Evolutionary conservation across 345 rosid species (phyloP), one percentile per base, ranked within the genome.

Genomic region (Salix exigua): DNA sequence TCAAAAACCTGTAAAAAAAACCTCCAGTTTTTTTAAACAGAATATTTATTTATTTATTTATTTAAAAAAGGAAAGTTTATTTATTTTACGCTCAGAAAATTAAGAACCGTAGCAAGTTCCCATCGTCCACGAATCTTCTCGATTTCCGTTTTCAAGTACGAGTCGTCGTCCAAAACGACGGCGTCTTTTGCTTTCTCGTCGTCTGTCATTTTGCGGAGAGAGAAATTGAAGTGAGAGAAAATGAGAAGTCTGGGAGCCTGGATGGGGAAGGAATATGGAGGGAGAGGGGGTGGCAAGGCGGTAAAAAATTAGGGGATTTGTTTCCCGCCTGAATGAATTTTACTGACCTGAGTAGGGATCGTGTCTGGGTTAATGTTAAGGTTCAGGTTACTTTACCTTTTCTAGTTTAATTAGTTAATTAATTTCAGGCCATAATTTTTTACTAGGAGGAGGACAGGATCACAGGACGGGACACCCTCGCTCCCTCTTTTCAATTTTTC

Each of bases 71-170:
- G 37, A 33, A 7, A 62, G 31, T 37, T 28, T 37, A 50, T 75
- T 37, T 37, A 58, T 74, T 76, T 74, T 79, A 92, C 98, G 55
- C 78, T 87, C 12, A 94, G 75, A 80, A 94, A 94, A 81, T 91
- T 92, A 74, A 94, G 91, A 82, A 91, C 94, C 17, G 94, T 92
- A 37, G 98, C 98, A 35, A 94, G 92, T 77, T 94, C 97, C 98
- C 98, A 94, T 62, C 89, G 86, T 65, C 86, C 83, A 53, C 98
- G 97, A 72, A 94, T 80, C 82, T 73, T 67, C 28, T 78, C 77
- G 44, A 91, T 89, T 69, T 86, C 88, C 11, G 81, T 65, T 9
- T 86, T 77, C 8, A 71, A n/a, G 6, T 81, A 72, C 5, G 85
- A 35, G 42, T 26, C 70, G 31, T 68, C 73, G 61, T 71, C 68